Conservation (phyloP, 352 stramenopile genomes). For the Globisporangium echinulatum region DNA sequence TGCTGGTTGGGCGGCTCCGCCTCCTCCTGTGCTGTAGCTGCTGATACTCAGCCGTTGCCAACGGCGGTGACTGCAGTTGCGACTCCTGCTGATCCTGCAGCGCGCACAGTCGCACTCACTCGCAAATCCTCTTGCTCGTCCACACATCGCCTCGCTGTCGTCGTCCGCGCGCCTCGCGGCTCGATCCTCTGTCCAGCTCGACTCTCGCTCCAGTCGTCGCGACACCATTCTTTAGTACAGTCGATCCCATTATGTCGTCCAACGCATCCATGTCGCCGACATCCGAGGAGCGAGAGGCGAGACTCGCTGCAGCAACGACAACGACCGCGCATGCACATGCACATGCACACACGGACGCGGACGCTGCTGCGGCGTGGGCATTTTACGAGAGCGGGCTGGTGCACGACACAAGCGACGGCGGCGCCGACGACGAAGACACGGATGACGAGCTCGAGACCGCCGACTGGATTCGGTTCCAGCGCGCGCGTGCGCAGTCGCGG, state of each 20-base stretch:
- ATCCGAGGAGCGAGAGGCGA: constrained; percentile 1
- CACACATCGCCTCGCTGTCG: constrained; percentile 2
- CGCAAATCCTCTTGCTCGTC: constrained; percentile 6
- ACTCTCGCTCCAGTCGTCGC: too few relatives aligned
- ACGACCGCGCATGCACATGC: too few relatives aligned
- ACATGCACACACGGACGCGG: neutral
- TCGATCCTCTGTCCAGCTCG: neutral
- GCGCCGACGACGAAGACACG: constrained; percentile 36
- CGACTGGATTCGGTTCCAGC: constrained; percentile 53
- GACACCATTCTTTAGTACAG: neutral
- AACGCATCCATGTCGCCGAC: constrained; percentile 8
- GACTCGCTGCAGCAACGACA: neutral
- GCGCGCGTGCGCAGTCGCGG: constrained; percentile 38
- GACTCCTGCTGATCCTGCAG: too few relatives aligned
- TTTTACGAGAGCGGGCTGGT: constrained; percentile 60
- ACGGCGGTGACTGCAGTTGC: too few relatives aligned
- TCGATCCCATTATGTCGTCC: constrained; percentile 1
- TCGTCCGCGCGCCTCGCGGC: neutral
- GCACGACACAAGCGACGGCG: constrained; percentile 26
- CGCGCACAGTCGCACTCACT: neutral
- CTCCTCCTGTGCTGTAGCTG: too few relatives aligned
- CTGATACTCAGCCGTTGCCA: too few relatives aligned
- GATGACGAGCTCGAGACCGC: constrained; percentile 51
- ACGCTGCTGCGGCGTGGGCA: constrained; percentile 21
- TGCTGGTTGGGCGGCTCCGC: too few relatives aligned